Conservation (phyloP, 768 basidiomycete genomes). For the Baorangia bicolor region DNA sequence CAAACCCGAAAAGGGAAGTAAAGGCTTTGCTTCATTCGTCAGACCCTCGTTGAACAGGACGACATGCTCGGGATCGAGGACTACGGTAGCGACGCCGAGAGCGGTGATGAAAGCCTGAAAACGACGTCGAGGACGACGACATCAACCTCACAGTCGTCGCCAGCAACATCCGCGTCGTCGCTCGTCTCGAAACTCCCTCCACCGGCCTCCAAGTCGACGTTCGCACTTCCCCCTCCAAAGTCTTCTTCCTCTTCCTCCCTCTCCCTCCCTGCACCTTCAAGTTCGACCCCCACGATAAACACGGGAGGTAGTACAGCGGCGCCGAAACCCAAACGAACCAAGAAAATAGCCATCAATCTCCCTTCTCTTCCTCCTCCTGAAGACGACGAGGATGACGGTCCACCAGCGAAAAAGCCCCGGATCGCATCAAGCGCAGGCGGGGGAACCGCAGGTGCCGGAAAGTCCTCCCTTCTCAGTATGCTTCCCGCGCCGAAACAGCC, state of each 20-base stretch:
- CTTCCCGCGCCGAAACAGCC: conserved; percentile 69
- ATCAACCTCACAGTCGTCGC: not conserved
- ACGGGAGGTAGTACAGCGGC: conserved; percentile 14
- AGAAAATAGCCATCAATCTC: conserved; percentile 43
- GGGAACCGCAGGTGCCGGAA: conserved; percentile 39
- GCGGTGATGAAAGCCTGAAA: conserved; percentile 42
- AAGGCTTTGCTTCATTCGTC: not conserved
- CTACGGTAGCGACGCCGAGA: conserved; percentile 74
- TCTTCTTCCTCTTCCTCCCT: conserved; percentile 25
- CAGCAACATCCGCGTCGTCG: conserved; percentile 1
- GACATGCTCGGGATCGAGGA: conserved; percentile 73
- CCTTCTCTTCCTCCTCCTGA: conserved; percentile 31
- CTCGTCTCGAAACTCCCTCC: conserved; percentile 25
- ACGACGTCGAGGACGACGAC: not conserved
- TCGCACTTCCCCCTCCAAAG: conserved; percentile 39
- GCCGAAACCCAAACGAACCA: conserved; percentile 41
- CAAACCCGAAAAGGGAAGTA: not conserved
- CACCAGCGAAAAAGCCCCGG: conserved; percentile 59
- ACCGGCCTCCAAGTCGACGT: conserved; percentile 30
- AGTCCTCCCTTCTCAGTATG: conserved; percentile 67
- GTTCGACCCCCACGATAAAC: not conserved
- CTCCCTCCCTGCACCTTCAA: conserved; percentile 28
- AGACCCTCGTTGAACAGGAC: not conserved
- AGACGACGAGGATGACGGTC: conserved; percentile 48
- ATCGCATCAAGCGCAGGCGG: conserved; percentile 40